phyloP scores from a whole-genome alignment of 2,329 filamentous ascomycete genomes.

The Aspergillus neoniger region DNA sequence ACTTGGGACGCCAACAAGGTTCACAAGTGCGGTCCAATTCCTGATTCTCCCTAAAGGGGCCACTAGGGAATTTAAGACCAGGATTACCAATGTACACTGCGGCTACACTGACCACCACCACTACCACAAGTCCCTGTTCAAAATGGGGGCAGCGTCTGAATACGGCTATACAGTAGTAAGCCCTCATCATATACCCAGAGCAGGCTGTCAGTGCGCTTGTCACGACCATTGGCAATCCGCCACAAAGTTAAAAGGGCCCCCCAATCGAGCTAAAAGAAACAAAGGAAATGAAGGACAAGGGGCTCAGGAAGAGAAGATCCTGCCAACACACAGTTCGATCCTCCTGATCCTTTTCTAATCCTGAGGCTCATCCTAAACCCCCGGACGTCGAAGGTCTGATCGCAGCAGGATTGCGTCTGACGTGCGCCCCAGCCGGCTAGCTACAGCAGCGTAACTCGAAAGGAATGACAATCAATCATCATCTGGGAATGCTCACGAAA shows the following conservation, averaged over 20 bases:
- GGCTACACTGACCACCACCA: neutral
- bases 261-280: too few species aligned
- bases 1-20: neutral
- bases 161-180: neutral
- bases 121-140: neutral
- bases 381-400: slow-evolving; percentile 3
- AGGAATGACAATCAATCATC: neutral
- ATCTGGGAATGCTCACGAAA: neutral
- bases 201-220: neutral
- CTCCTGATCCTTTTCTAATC: neutral
- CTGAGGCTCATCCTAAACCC: neutral
- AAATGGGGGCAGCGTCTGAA: neutral
- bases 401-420: slow-evolving; percentile 10
- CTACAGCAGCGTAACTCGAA: neutral
- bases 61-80: slow-evolving; percentile 1
- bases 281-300: neutral
- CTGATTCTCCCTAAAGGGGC: neutral
- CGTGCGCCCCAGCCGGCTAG: slow-evolving; percentile 3
- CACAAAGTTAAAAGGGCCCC: neutral
- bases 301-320: neutral
- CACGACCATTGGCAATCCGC: neutral
- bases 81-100: neutral
- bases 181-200: too few species aligned
- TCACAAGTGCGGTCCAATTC: neutral
- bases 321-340: neutral